Conservation (phyloP, 2,329 filamentous ascomycete genomes). For the Bretziella fagacearum region DNA sequence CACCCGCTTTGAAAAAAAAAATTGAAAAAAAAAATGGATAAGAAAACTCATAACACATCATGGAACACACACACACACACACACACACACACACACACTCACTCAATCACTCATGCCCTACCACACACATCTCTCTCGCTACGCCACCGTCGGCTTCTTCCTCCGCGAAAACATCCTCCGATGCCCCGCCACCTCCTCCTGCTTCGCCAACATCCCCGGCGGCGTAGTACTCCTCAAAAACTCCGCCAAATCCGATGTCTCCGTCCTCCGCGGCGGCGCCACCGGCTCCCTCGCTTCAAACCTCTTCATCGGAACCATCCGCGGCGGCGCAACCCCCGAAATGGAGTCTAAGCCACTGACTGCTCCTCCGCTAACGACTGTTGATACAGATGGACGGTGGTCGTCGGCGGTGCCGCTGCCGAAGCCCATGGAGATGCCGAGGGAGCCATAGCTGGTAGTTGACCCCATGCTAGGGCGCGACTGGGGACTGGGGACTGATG, state of each 20-base stretch:
- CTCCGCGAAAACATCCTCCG: slow-evolving; percentile 14
- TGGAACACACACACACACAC: slow-evolving; percentile 1
- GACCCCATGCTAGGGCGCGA: slow-evolving; percentile 10
- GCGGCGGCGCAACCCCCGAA: slow-evolving; percentile 20
- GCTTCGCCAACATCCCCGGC: slow-evolving; percentile 1
- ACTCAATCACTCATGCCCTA: too few species aligned
- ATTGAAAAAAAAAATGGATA: slow-evolving; percentile 3
- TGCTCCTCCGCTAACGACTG: neutral
- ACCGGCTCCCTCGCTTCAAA: slow-evolving; percentile 40
- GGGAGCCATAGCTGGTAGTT: slow-evolving; percentile 1
- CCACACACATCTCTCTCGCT: neutral
- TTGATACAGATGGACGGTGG: neutral
- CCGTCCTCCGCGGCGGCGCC: slow-evolving; percentile 28
- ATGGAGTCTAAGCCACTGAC: neutral
- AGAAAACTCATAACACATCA: slow-evolving; percentile 1
- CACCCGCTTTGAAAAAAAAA: too few species aligned
- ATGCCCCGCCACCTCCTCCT: neutral
- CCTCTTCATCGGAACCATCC: slow-evolving; percentile 34
- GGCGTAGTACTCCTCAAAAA: slow-evolving; percentile 58
- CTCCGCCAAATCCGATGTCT: slow-evolving; percentile 52
- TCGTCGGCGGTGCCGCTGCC: neutral
- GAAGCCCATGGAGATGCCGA: neutral
- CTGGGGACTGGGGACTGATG: slow-evolving; percentile 12
- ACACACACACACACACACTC: neutral
- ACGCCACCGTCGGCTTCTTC: slow-evolving; percentile 12